These are phyloP conservation scores for Pseudocercospora vitis DNA, from an alignment of 2,329 filamentous ascomycete genomes.

Conservation along the genomic window DNA sequence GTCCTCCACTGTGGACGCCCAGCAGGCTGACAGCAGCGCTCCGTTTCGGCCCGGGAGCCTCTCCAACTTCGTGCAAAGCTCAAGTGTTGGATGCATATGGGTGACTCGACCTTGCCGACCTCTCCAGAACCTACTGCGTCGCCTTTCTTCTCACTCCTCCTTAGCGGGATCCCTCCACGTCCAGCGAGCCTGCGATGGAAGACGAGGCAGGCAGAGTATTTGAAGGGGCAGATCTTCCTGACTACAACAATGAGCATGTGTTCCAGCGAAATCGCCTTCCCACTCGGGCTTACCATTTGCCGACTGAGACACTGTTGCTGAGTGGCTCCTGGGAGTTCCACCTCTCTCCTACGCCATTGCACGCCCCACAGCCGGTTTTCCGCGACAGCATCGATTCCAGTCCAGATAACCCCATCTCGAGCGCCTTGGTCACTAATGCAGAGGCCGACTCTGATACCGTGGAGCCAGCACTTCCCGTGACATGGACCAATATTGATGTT, in stretches of 20 bases:
- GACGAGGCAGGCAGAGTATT: too few relatives aligned
- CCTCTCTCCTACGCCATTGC: constrained; percentile 17
- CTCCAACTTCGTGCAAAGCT: too few relatives aligned
- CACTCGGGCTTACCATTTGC: constrained; percentile 19
- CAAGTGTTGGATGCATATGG: too few relatives aligned
- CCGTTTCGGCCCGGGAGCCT: too few relatives aligned
- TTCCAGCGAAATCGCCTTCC: constrained; percentile 22
- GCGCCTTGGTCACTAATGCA: background rate
- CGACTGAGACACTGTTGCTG: constrained; percentile 16
- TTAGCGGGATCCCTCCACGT: too few relatives aligned
- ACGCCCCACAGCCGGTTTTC: constrained; percentile 13
- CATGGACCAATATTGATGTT: constrained; percentile 58
- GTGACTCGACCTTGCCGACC: too few relatives aligned
- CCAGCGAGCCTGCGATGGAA: too few relatives aligned
- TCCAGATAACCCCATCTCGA: constrained; percentile 2
- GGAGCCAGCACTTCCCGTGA: background rate
- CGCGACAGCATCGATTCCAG: background rate
- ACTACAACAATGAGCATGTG: constrained; percentile 21
- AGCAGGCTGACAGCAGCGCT: too few relatives aligned
- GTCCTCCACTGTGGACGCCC: too few relatives aligned
- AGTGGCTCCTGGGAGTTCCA: constrained; percentile 24
- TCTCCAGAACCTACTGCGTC: too few relatives aligned
- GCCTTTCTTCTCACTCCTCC: too few relatives aligned
- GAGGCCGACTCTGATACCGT: background rate
- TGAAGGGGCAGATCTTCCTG: constrained; percentile 11